These are phyloP conservation scores for Ophiostoma piceae DNA, from an alignment of 2,329 filamentous ascomycete genomes.

Conservation along the genomic window DNA sequence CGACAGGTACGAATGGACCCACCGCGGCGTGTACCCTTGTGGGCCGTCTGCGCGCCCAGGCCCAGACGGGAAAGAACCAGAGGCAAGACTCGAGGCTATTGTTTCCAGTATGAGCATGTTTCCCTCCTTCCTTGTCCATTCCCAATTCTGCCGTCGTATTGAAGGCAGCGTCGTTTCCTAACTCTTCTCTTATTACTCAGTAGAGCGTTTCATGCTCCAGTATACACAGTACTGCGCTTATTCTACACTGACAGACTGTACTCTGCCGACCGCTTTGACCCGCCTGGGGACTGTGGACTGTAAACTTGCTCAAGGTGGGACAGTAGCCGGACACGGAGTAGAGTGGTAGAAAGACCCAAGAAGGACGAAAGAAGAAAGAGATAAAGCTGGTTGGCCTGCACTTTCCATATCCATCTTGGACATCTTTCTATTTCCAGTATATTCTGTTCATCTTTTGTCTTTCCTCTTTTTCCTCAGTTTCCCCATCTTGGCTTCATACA, in stretches of 20 bases:
- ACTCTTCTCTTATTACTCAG: not conserved
- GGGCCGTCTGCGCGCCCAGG: not conserved
- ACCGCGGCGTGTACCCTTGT: slow-evolving; percentile 5
- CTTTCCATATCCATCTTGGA: not conserved
- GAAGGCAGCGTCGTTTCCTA: not conserved
- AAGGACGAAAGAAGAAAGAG: not conserved
- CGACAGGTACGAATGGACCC: not conserved
- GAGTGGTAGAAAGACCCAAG: not conserved
- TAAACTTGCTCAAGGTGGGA: slow-evolving; percentile 13
- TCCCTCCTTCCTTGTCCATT: not conserved
- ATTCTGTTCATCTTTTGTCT: not conserved
- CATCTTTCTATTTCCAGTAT: not conserved
- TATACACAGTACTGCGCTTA: not conserved
- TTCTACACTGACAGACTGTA: not conserved
- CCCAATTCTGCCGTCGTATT: slow-evolving; percentile 11
- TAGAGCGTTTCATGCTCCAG: slow-evolving; percentile 6
- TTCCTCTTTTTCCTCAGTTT: not conserved
- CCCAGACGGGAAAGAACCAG: slow-evolving; percentile 15
- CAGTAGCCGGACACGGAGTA: not conserved
- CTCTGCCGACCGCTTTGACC: slow-evolving; percentile 10
- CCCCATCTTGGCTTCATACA: not conserved
- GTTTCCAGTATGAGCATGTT: slow-evolving; percentile 17
- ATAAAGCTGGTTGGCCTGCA: not conserved
- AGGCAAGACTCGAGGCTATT: not conserved
- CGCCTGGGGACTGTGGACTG: not conserved